phyloP scores from a whole-genome alignment of 345 rosid species.

The Jatropha curcas region DNA sequence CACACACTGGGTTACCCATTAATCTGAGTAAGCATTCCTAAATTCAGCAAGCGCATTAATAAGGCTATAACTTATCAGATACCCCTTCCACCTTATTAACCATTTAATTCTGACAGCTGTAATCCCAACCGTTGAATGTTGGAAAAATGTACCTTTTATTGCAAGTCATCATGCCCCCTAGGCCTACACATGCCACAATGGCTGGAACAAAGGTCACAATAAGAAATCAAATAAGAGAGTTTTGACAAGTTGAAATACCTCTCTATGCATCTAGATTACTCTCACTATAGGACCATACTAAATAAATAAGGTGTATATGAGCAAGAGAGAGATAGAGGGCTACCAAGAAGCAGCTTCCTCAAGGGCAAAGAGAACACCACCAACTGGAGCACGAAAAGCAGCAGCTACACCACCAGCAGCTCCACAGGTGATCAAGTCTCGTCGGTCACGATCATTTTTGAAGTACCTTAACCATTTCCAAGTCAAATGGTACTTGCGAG shows the following conservation, averaged over 20 bases:
- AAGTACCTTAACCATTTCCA: constrained; percentile 89
- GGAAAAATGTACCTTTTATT: not conserved
- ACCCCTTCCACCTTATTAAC: not conserved
- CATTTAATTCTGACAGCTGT: not conserved
- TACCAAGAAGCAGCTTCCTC: constrained; percentile 98
- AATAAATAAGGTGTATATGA: not conserved
- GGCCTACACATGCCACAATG: no score
- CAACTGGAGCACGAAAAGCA: constrained; percentile 96
- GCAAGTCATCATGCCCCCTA: no score
- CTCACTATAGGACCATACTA: not conserved
- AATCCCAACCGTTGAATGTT: not conserved
- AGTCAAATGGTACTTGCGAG: constrained; percentile 70
- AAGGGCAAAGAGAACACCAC: constrained; percentile 95
- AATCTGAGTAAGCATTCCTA: not conserved
- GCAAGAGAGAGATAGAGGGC: constrained; percentile 9
- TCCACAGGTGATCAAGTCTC: constrained; percentile 87
- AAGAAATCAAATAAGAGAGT: no score
- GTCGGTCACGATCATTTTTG: constrained; percentile 84
- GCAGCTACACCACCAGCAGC: constrained; percentile 98
- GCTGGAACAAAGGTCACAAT: no score
- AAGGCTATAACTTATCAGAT: not conserved
- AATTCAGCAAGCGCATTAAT: not conserved
- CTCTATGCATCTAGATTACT: not conserved
- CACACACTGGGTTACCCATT: no score
- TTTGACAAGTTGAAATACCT: not conserved